Conservation (phyloP, 257 asterid species). For the Nicotiana attenuata region DNA sequence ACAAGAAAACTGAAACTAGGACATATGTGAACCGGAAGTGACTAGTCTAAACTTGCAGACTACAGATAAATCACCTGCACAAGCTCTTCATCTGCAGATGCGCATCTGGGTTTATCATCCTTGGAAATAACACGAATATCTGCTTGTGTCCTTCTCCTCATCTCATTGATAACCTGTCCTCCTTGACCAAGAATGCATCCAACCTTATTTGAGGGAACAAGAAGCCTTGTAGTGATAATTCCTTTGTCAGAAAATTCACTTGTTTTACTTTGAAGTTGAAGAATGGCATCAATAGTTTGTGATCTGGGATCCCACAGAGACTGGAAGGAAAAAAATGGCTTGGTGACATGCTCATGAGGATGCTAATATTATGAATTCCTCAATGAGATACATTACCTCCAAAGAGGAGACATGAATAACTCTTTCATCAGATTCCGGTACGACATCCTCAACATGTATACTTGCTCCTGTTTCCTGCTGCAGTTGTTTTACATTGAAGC, state of each 20-base stretch:
- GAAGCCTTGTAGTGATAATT: constrained; percentile 61
- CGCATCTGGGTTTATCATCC: constrained; percentile 70
- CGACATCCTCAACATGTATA: constrained; percentile 50
- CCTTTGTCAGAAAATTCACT: constrained; percentile 65
- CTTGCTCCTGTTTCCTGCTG: constrained; percentile 73
- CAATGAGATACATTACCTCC: constrained; percentile 47
- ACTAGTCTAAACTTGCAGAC: neutral
- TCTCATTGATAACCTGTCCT: constrained; percentile 72
- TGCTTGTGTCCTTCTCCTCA: constrained; percentile 84
- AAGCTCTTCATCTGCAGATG: constrained; percentile 77
- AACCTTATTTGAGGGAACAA: constrained; percentile 75
- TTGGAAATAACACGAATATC: constrained; percentile 73
- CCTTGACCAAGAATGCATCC: constrained; percentile 92
- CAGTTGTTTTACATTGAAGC: constrained; percentile 54
- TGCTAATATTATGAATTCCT: constrained; percentile 11
- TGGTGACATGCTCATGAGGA: constrained; percentile 22
- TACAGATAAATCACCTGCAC: constrained; percentile 57
- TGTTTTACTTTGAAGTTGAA: constrained; percentile 62
- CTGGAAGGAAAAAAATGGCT: constrained; percentile 37
- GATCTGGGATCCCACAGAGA: constrained; percentile 57
- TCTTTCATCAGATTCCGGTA: constrained; percentile 55
- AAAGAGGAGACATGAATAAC: constrained; percentile 61
- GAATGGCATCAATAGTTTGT: constrained; percentile 65
- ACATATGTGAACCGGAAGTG: constrained; percentile 1
- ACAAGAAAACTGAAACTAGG: constrained; percentile 3